phyloP scores from a whole-genome alignment of 371 early-diverging fungal genomes.

The Lichtheimia ramosa region DNA sequence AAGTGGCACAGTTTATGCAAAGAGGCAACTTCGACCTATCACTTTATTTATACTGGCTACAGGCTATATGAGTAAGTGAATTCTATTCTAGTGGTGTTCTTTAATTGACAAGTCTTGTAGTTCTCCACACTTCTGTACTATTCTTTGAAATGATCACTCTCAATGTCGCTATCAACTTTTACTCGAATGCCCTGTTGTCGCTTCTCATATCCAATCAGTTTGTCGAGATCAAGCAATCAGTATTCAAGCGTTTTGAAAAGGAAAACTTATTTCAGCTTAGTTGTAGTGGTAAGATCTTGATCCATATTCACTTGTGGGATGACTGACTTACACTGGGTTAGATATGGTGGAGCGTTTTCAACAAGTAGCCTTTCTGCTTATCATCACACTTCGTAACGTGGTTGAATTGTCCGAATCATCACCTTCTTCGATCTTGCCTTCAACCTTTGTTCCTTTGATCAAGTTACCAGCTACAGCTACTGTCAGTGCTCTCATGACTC shows the following conservation, averaged over 20 bases:
- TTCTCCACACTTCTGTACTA: conserved; percentile 84
- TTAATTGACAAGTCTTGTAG: conserved; percentile 25
- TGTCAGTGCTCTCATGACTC: conserved; percentile 69
- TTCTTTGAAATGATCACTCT: conserved; percentile 95
- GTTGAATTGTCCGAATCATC: conserved; percentile 83
- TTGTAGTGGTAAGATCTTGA: conserved; percentile 76
- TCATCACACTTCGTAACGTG: conserved; percentile 88
- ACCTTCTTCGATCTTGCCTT: conserved; percentile 63
- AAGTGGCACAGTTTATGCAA: conserved; percentile 33
- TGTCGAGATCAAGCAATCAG: conserved; percentile 95
- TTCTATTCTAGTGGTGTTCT: not conserved
- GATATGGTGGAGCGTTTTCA: conserved; percentile 97
- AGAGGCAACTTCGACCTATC: conserved; percentile 53
- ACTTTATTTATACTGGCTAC: conserved; percentile 73
- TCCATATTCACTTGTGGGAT: not conserved
- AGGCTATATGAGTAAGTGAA: conserved; percentile 70
- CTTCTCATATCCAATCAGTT: conserved; percentile 96
- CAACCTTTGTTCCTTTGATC: conserved; percentile 63
- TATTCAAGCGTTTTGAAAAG: conserved; percentile 94
- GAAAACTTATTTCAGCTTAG: conserved; percentile 94
- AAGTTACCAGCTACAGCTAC: conserved; percentile 56
- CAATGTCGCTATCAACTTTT: conserved; percentile 95
- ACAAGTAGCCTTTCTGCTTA: conserved; percentile 78
- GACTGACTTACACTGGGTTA: conserved; percentile 11
- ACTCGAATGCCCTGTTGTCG: conserved; percentile 90